These are phyloP conservation scores for Flaveria trinervia DNA, from an alignment of 129 eudicot genomes.

Conservation along the genomic window DNA sequence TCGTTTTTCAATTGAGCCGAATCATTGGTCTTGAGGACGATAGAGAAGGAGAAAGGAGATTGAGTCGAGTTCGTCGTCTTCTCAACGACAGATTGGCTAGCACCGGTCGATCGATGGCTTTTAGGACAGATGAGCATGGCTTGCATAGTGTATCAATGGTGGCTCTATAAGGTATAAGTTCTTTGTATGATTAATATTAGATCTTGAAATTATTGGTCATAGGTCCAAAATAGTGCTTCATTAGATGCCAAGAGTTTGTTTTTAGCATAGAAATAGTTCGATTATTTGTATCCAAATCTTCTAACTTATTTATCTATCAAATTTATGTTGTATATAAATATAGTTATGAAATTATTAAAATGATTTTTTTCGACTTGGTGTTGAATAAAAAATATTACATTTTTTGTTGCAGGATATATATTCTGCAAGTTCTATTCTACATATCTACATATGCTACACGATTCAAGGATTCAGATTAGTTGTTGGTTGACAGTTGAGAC, in stretches of 20 bases:
- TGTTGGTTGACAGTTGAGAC: too few relatives aligned
- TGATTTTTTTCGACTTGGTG: too few relatives aligned
- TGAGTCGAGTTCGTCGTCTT: constrained; percentile 44
- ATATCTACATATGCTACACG: too few relatives aligned
- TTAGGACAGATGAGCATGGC: constrained; percentile 30
- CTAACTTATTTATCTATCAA: too few relatives aligned
- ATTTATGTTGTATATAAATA: too few relatives aligned
- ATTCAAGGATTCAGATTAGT: too few relatives aligned
- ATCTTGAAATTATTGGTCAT: neutral
- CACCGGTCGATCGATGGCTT: constrained; percentile 8
- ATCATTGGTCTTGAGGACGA: constrained; percentile 16
- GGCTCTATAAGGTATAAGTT: constrained; percentile 35
- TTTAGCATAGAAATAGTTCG: neutral
- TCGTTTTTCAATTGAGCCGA: constrained; percentile 49
- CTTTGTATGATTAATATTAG: neutral
- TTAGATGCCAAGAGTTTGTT: constrained; percentile 9
- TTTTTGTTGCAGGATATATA: too few relatives aligned
- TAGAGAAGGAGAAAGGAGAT: constrained; percentile 29
- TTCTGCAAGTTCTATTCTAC: too few relatives aligned
- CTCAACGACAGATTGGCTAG: constrained; percentile 27
- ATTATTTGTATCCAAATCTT: neutral
- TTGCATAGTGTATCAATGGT: constrained; percentile 46
- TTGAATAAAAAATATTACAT: too few relatives aligned
- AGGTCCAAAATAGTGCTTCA: neutral
- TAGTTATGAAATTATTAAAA: too few relatives aligned